Base-by-base conservation (phyloP, 192 early-diverging fungal species). In the Chytriomyces sp. region DNA sequence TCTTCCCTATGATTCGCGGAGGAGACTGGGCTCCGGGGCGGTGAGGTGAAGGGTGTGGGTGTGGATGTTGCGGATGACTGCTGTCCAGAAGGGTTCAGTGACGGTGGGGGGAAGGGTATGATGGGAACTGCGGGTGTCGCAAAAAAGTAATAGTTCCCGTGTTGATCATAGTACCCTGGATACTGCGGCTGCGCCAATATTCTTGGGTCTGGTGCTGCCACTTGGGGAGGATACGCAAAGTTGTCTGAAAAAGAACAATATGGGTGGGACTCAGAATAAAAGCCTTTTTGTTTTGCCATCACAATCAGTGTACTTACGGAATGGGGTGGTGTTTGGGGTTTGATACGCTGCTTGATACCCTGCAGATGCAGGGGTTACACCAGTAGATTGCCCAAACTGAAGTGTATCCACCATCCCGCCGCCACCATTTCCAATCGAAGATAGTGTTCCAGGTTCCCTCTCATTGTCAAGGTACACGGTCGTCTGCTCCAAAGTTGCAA, bases 131-230 rank as follows among this genome's bases (percentile, higher is more conserved):
- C 23, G 18, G 63, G 35, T 4, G 20, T 3, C 18, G 13, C 24
- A 26, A 64, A 64, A 26, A 28, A 64, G 63, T 64, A 43, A 6
- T 64, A 64, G 13, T 64, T 23, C 24, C 63, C 63, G 35, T 28
- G 24, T 4, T 64, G 24, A 64, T 64, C 63, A 26, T 64, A 64
- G 63, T 64, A 64, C 2, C 63, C 63, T 26, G 63, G 63, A 26
- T 64, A 64, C 35, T 35, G 35, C 35, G 35, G 35, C 4, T 35
- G 35, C 35, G 35, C 35, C 35, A 35, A 35, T 35, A 35, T 35
- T 35, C 35, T 35, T 35, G 35, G 35, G 35, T 35, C 35, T 1
- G 35, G 35, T 35, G 35, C 35, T 35, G 35, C 35, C 35, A 35
- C 35, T 35, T 35, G 35, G 3, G 35, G 35, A 35, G 35, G 35